Evolutionary conservation across 1,139 yeast genomes (phyloP).

Genomic region (Neolecta irregularis): DNA sequence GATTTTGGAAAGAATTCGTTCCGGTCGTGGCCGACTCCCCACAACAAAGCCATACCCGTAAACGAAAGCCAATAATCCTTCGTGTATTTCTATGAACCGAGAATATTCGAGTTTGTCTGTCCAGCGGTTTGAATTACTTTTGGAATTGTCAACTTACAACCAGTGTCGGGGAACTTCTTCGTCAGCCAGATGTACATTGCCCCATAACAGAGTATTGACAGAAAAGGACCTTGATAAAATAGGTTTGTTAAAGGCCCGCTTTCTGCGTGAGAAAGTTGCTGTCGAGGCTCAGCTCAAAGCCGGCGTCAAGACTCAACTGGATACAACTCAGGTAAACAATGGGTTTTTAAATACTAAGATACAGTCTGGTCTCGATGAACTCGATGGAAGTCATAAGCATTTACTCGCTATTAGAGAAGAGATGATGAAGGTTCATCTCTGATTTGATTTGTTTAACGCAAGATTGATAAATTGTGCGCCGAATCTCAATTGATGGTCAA

Average conservation of each 20-base stretch:
- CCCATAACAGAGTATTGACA: background rate
- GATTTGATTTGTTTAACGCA: background rate
- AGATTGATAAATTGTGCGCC: slow-evolving; percentile 19
- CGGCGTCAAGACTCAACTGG: slow-evolving; percentile 47
- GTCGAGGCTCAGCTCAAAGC: slow-evolving; percentile 56
- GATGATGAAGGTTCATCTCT: slow-evolving; percentile 17
- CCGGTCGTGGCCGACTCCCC: background rate
- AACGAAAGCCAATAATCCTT: background rate
- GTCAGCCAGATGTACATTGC: slow-evolving; percentile 20
- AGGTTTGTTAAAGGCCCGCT: slow-evolving; percentile 39
- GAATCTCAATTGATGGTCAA: slow-evolving; percentile 25
- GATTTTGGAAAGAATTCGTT: background rate
- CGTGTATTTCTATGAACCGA: background rate
- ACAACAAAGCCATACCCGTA: background rate
- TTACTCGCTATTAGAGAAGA: slow-evolving; percentile 22
- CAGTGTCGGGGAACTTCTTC: slow-evolving; percentile 19
- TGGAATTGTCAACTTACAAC: background rate
- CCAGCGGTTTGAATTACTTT: background rate
- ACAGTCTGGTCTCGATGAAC: slow-evolving; percentile 21
- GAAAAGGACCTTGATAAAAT: slow-evolving; percentile 40
- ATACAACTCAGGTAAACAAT: slow-evolving; percentile 28
- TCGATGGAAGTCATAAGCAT: slow-evolving; percentile 21
- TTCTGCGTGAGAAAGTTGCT: slow-evolving; percentile 52
- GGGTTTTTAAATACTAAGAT: slow-evolving; percentile 10
- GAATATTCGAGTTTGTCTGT: background rate